A percentile compares a stretch with the other conserved stretches of the same genome.
Conservation (phyloP, 257 asterid species). For the Lycium barbarum region DNA sequence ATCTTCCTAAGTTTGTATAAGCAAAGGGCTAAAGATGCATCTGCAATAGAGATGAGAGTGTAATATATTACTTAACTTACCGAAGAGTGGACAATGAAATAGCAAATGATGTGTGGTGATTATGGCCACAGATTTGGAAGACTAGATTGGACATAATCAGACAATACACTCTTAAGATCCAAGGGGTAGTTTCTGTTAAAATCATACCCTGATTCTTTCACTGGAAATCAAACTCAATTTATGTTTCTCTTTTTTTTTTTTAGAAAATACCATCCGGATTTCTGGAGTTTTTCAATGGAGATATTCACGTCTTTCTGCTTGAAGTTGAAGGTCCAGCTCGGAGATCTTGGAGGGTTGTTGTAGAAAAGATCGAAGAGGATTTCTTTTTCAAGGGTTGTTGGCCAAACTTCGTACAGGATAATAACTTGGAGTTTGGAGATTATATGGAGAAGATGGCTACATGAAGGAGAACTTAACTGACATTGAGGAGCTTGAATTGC, state of each 20-base stretch:
- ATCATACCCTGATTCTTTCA: not conserved
- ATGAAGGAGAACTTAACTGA: not conserved
- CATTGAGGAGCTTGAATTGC: not conserved
- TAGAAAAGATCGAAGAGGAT: not conserved
- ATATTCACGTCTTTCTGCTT: not conserved
- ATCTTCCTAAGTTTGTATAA: no score
- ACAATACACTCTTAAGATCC: not conserved
- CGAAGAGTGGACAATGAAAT: not conserved
- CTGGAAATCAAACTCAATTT: not conserved
- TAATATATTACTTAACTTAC: not conserved
- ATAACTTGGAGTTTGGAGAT: constrained; percentile 3
- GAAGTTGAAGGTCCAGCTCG: constrained; percentile 14
- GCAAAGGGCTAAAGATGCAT: no score
- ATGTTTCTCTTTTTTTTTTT: not conserved
- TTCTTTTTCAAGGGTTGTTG: not conserved
- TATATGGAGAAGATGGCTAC: not conserved
- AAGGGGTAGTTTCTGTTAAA: not conserved
- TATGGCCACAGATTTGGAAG: not conserved
- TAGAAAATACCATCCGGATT: constrained; percentile 25
- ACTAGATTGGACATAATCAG: not conserved
- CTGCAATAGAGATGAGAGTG: not conserved
- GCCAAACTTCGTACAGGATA: not conserved
- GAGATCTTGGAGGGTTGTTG: constrained; percentile 24
- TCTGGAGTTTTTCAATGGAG: not conserved
- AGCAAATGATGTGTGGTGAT: not conserved